Percentiles rank a stretch among this genome's conserved stretches.
Evolutionary conservation across 108 stramenopile species (phyloP).

Genomic region (Cyclotella atomus): DNA sequence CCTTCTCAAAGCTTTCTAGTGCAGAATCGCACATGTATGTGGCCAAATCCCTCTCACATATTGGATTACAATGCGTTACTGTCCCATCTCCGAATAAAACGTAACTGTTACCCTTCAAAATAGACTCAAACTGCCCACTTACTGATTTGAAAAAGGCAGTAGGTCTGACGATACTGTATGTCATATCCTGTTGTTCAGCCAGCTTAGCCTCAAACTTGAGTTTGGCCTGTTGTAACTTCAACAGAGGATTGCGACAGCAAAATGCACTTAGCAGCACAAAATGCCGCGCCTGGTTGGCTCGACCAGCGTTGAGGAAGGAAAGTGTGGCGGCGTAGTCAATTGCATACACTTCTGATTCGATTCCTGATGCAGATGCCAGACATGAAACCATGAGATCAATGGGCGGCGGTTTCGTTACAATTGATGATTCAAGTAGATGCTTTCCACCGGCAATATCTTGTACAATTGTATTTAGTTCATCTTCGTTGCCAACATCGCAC

Average conservation of each 20-base stretch:
- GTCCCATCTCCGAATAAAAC: conserved; percentile 82
- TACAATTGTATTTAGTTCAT: conserved; percentile 22
- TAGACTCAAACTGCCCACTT: conserved; percentile 81
- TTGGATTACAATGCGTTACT: conserved; percentile 84
- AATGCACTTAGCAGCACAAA: conserved; percentile 83
- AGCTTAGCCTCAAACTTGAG: conserved; percentile 68
- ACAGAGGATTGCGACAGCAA: conserved; percentile 79
- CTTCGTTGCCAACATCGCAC: conserved; percentile 38
- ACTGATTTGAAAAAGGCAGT: conserved; percentile 91
- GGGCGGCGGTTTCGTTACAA: neutral
- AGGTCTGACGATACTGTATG: conserved; percentile 73
- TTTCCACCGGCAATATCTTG: conserved; percentile 28
- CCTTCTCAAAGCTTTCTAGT: conserved; percentile 39
- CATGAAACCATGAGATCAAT: conserved; percentile 63
- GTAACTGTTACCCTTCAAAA: conserved; percentile 72
- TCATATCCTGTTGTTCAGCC: conserved; percentile 48
- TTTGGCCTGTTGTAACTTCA: conserved; percentile 87
- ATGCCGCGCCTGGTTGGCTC: conserved; percentile 53
- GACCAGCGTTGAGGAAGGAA: conserved; percentile 71
- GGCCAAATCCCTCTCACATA: conserved; percentile 79
- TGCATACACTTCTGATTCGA: conserved; percentile 65
- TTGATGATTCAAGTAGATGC: neutral
- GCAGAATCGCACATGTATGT: conserved; percentile 76
- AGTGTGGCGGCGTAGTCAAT: conserved; percentile 84
- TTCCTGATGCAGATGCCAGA: conserved; percentile 81